Evolutionary conservation across 768 basidiomycete species (phyloP).

Genomic region (Agaricus blazei): DNA sequence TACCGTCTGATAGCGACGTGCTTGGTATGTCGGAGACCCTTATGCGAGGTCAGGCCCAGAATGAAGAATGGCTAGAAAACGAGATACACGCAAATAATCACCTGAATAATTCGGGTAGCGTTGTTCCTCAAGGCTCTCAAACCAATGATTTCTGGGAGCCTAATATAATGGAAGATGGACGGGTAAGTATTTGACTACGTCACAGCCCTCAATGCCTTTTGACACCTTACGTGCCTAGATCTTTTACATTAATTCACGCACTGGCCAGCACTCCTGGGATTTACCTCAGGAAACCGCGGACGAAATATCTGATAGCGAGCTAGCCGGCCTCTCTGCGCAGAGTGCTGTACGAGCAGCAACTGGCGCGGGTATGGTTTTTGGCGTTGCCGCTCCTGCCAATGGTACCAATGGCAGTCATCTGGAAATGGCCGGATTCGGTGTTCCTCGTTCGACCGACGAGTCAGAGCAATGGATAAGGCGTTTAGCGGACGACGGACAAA

Average conservation of each 20-base stretch:
- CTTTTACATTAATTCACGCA: constrained; percentile 90
- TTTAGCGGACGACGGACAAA: constrained; percentile 76
- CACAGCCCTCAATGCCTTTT: not conserved
- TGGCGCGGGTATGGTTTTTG: constrained; percentile 47
- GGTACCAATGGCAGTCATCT: constrained; percentile 3
- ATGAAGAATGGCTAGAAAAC: constrained; percentile 57
- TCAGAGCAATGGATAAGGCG: constrained; percentile 83
- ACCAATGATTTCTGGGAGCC: constrained; percentile 91
- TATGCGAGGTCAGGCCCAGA: constrained; percentile 39
- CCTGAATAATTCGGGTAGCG: not conserved
- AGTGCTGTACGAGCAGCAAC: constrained; percentile 51
- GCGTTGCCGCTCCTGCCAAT: constrained; percentile 25
- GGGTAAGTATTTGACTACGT: constrained; percentile 46
- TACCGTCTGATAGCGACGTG: constrained; percentile 22
- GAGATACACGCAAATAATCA: constrained; percentile 29
- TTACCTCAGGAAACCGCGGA: constrained; percentile 73
- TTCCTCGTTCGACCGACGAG: constrained; percentile 28
- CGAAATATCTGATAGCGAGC: constrained; percentile 57
- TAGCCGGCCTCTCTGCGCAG: constrained; percentile 55
- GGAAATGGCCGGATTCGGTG: constrained; percentile 5
- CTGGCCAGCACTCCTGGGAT: constrained; percentile 77
- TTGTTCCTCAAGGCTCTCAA: constrained; percentile 27
- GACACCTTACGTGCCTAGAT: constrained; percentile 46
- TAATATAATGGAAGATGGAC: constrained; percentile 73
- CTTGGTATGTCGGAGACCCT: constrained; percentile 47